These are phyloP conservation scores for Amaranthus palmeri DNA, from an alignment of 148 eudicot genomes.

Conservation along the genomic window DNA sequence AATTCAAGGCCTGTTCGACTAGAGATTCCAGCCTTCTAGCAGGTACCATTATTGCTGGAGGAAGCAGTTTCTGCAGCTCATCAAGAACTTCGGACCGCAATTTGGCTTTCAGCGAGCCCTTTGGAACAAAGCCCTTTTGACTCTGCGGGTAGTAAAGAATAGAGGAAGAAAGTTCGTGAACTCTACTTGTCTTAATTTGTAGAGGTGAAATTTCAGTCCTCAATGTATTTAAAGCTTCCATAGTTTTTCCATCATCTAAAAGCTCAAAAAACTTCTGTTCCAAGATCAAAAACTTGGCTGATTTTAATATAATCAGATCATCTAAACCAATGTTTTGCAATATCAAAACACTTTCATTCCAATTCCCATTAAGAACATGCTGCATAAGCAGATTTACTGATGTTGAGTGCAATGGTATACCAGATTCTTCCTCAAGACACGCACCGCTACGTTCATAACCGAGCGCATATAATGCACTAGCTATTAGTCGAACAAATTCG, in stretches of 20 bases:
- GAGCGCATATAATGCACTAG: slow-evolving; percentile 71
- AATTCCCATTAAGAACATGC: slow-evolving; percentile 64
- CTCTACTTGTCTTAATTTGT: slow-evolving; percentile 39
- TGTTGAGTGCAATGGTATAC: slow-evolving; percentile 56
- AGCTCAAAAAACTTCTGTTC: slow-evolving; percentile 85
- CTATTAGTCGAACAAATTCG: slow-evolving; percentile 63
- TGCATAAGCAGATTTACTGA: slow-evolving; percentile 52
- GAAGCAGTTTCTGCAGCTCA: slow-evolving; percentile 60
- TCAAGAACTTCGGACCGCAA: slow-evolving; percentile 57
- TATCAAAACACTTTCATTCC: slow-evolving; percentile 65
- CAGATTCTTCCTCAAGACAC: slow-evolving; percentile 75
- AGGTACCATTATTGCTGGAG: slow-evolving; percentile 61
- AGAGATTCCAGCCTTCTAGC: slow-evolving; percentile 66
- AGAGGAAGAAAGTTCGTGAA: slow-evolving; percentile 58
- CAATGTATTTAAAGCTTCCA: slow-evolving; percentile 68
- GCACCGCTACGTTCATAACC: slow-evolving; percentile 67
- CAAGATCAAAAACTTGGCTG: slow-evolving; percentile 65
- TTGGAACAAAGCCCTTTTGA: background rate
- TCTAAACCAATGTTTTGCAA: slow-evolving; percentile 49
- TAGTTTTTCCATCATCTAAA: slow-evolving; percentile 44
- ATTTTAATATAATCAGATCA: slow-evolving; percentile 42
- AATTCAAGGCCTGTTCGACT: slow-evolving; percentile 75
- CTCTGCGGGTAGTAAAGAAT: slow-evolving; percentile 34
- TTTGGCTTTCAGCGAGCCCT: slow-evolving; percentile 27
- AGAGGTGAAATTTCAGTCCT: slow-evolving; percentile 74